These are phyloP conservation scores for Hypoxylon fuscum DNA, from an alignment of 495 filamentous ascomycete species.

Conservation along the genomic window DNA sequence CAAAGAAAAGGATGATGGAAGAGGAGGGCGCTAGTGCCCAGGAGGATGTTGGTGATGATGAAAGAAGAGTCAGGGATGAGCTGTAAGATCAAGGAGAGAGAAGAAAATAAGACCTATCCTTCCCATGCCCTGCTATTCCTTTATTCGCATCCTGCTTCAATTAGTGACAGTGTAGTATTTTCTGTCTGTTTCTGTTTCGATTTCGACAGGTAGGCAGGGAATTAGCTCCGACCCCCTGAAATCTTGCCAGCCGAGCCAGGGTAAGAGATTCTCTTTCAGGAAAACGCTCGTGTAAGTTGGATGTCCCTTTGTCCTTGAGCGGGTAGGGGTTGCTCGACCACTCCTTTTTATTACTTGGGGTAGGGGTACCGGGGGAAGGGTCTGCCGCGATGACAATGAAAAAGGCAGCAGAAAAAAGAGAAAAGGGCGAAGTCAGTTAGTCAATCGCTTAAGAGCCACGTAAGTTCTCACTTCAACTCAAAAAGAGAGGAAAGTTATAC, in stretches of 20 bases:
- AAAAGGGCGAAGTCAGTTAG: conserved; percentile 4
- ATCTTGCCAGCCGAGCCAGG: neutral
- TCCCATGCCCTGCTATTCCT: neutral
- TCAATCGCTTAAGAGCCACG: neutral
- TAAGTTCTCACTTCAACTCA: neutral
- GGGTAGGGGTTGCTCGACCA: conserved; percentile 15
- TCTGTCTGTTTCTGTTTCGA: conserved; percentile 33
- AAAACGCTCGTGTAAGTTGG: conserved; percentile 15
- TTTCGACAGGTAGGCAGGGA: conserved; percentile 29
- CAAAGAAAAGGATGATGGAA: conserved; percentile 89
- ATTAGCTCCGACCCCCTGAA: conserved; percentile 1
- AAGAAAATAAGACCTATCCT: conserved; percentile 12
- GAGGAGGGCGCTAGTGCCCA: conserved; percentile 52
- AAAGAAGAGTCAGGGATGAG: conserved; percentile 49
- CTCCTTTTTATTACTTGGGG: conserved; percentile 11
- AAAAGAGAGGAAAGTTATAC: neutral
- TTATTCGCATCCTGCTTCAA: conserved; percentile 9
- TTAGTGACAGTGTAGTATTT: conserved; percentile 9
- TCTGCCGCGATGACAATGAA: neutral
- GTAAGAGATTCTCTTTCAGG: conserved; percentile 4
- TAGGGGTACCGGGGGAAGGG: no score
- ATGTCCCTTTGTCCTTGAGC: conserved; percentile 32
- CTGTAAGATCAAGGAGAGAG: conserved; percentile 41
- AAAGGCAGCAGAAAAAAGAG: neutral
- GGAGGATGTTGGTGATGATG: conserved; percentile 28